phyloP scores from a whole-genome alignment of 305 asterid genomes.

The Fraxinus paxiana region DNA sequence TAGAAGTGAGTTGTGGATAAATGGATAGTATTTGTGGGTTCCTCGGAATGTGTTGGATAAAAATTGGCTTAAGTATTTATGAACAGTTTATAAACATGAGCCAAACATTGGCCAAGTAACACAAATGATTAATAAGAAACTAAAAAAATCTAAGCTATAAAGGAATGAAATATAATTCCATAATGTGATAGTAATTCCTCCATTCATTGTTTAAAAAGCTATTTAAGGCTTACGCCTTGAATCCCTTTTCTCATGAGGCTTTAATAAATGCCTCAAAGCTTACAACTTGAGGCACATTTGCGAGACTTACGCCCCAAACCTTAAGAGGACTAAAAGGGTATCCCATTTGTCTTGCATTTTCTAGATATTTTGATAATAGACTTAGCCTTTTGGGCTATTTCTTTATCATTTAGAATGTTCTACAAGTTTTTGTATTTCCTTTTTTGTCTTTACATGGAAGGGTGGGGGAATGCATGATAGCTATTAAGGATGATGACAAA shows the following conservation, averaged over 20 bases:
- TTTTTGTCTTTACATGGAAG: neutral
- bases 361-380: too few relatives aligned
- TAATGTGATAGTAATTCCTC: neutral
- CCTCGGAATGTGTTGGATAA: neutral
- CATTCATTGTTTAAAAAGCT: neutral
- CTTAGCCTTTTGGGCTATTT: neutral
- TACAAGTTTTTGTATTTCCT: neutral
- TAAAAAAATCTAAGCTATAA: too few relatives aligned
- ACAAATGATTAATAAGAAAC: neutral
- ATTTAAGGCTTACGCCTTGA: neutral
- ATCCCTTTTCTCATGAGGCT: neutral
- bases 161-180: neutral
- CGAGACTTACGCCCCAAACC: neutral
- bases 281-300: neutral
- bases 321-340: neutral
- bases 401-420: neutral
- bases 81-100: neutral
- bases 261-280: neutral
- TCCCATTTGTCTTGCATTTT: neutral
- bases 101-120: neutral
- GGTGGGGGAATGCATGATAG: neutral
- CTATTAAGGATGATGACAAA: neutral
- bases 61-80: neutral
- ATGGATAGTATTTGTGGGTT: neutral
- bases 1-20: neutral